Evolutionary conservation across 2,329 filamentous ascomycete genomes (phyloP), one percentile per base, ranked within the genome.

Genomic region (Aspergillus latus): DNA sequence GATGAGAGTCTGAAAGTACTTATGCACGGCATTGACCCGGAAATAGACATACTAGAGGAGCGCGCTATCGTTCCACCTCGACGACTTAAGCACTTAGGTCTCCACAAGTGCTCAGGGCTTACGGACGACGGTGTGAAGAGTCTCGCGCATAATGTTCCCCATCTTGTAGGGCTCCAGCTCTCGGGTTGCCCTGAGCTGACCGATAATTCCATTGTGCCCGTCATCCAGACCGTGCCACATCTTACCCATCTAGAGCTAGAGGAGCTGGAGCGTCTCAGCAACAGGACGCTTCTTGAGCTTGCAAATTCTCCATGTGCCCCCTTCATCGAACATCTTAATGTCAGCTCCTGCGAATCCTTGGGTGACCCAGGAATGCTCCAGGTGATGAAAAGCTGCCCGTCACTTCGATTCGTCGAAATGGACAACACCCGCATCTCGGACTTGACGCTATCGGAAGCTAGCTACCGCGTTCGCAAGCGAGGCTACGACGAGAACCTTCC

Each of bases 361-460:
- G 87, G 91, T 26, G 94, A 97, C 68, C 77, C 80, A 0, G 93
- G 93, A 54, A 88, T 97, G 83, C 79, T 96, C 0, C 89, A 89
- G 0, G 78, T 97, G 2, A 80, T 97, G 63, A 90, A 91, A 67
- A 83, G 81, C 30, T 96, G 92, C 72, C 80, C 82, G 0, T 81
- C 77, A 11, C 80, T 97, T 11, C 80, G 80, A 47, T 89, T 82
- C 30, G 77, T 96, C 11, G 90, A 95, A 51, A 87, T 97, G 80
- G 94, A 99, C 76, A 97, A 97, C 72, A 97, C 93, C 0, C 86
- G 89, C 46, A 86, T 96, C 60, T 93, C 90, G 13, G 91, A 97
- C 67, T 82, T 96, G 1, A 87, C 90, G 4, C 84, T 97, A 8
- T 84, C 87, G 55, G 93, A 97, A 77, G 91, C 92, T 1, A 90